Evolutionary conservation across 2,329 filamentous ascomycete genomes (phyloP).

Genomic region (Stachybotrys elegans): DNA sequence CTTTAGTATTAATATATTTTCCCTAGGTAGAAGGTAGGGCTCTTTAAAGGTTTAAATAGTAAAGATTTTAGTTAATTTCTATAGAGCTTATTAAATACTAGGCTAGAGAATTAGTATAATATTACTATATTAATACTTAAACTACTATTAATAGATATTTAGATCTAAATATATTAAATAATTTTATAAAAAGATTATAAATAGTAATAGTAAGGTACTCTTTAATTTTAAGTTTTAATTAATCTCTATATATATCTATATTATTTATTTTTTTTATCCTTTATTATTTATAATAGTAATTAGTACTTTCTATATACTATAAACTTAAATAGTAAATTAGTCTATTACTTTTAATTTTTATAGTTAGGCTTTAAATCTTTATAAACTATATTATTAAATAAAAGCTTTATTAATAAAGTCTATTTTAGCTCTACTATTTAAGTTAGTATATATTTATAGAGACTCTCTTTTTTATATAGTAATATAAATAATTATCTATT

Average conservation of each 20-base stretch:
- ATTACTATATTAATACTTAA: neutral
- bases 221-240: neutral
- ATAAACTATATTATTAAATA: neutral
- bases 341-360: neutral
- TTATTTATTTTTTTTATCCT: neutral
- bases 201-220: neutral
- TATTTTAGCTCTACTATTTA: neutral
- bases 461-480: neutral
- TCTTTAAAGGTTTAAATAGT: neutral
- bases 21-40: neutral
- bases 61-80: neutral
- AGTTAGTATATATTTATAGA: neutral
- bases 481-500: neutral
- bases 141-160: neutral
- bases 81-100: neutral
- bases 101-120: neutral
- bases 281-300: neutral
- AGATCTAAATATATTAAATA: neutral
- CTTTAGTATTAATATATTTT: neutral
- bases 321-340: neutral
- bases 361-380: neutral
- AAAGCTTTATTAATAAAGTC: neutral
- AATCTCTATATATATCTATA: neutral
- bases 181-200: neutral
- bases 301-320: conserved; percentile 1